Conservation (phyloP, 495 filamentous ascomycete genomes). For the Daldinia bambusicola region DNA sequence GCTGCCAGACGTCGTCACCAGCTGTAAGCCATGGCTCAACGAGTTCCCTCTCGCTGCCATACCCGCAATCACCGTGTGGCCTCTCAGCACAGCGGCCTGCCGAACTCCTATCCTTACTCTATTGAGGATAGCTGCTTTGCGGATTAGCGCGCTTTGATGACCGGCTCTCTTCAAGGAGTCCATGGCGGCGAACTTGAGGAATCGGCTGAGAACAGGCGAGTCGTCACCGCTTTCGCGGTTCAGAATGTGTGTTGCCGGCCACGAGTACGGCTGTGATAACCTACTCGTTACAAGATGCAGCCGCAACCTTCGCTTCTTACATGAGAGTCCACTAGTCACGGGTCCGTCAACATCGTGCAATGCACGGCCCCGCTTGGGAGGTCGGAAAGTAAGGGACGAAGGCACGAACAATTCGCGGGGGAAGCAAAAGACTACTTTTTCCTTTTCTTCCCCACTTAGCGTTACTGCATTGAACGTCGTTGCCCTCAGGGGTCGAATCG, state of each 20-base stretch:
- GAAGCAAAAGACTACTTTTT: constrained; percentile 32
- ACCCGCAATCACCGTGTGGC: constrained; percentile 41
- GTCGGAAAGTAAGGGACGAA: constrained; percentile 25
- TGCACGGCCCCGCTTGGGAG: constrained; percentile 66
- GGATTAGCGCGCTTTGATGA: constrained; percentile 50
- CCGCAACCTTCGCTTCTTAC: constrained; percentile 75
- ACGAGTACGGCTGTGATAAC: constrained; percentile 73
- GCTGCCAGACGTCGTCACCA: constrained; percentile 37
- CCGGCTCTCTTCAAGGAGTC: constrained; percentile 43
- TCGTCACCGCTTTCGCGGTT: constrained; percentile 65
- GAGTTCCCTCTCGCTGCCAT: constrained; percentile 41
- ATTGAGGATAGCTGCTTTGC: constrained; percentile 68
- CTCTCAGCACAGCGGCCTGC: constrained; percentile 42
- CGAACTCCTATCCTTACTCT: constrained; percentile 55
- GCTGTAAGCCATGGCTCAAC: constrained; percentile 40
- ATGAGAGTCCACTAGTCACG: constrained; percentile 58
- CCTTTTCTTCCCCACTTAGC: constrained; percentile 2
- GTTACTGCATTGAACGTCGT: not conserved
- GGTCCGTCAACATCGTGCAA: constrained; percentile 71
- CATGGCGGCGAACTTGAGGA: constrained; percentile 58
- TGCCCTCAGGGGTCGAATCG: not conserved
- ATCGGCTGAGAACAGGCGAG: constrained; percentile 57
- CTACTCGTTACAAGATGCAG: constrained; percentile 73
- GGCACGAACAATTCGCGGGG: constrained; percentile 15
- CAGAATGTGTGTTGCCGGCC: constrained; percentile 73